phyloP scores from a whole-genome alignment of 306 rosid genomes.

The Inga laurina region DNA sequence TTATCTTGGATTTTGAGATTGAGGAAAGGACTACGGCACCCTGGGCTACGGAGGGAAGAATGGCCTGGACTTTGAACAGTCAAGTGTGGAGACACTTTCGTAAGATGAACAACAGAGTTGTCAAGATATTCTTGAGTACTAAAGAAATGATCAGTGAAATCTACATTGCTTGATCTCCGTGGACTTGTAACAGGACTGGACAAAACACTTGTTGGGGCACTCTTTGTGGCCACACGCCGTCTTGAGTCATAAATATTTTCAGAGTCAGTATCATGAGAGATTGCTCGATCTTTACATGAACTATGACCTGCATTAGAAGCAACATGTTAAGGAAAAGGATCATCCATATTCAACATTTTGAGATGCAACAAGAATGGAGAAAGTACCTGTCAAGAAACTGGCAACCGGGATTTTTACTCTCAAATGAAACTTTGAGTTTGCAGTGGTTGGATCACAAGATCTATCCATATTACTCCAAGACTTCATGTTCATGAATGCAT shows the following conservation, averaged over 20 bases:
- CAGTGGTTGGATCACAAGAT: conserved; percentile 31
- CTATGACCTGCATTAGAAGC: conserved; percentile 36
- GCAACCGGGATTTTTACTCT: conserved; percentile 37
- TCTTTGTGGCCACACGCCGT: conserved; percentile 49
- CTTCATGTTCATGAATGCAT: conserved; percentile 26
- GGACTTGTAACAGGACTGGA: conserved; percentile 87
- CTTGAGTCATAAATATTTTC: conserved; percentile 40
- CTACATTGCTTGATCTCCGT: conserved; percentile 52
- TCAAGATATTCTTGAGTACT: conserved; percentile 45
- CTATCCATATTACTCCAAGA: conserved; percentile 37
- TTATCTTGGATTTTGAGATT: conserved; percentile 44
- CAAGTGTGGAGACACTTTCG: conserved; percentile 35
- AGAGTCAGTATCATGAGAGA: conserved; percentile 36
- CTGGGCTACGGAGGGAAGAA: conserved; percentile 61
- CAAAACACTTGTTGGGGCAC: conserved; percentile 77
- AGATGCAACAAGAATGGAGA: conserved; percentile 24
- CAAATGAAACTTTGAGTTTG: conserved; percentile 28
- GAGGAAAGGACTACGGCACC: conserved; percentile 34
- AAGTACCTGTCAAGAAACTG: conserved; percentile 26
- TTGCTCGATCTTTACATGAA: conserved; percentile 41
- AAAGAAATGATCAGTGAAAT: conserved; percentile 38
- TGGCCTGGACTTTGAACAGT: conserved; percentile 46
- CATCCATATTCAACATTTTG: conserved; percentile 32
- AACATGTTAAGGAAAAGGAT: conserved; percentile 15
- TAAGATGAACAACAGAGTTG: conserved; percentile 22